phyloP scores from a whole-genome alignment of 140 eudicot genomes.

The Cichorium intybus region DNA sequence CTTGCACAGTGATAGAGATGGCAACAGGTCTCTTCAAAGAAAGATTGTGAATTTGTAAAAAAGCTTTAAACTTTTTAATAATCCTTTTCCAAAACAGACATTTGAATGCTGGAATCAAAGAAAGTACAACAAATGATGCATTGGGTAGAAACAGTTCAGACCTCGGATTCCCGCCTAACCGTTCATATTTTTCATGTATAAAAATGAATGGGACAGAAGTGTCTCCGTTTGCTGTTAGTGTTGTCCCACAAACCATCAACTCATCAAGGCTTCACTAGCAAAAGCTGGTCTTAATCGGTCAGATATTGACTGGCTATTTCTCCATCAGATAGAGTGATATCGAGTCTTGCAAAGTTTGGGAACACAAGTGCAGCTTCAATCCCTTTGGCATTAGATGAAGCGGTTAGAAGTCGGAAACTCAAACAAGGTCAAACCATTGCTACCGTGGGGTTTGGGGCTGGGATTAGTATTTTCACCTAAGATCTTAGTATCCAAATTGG shows the following conservation, averaged over 20 bases:
- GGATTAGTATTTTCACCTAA: too few relatives aligned
- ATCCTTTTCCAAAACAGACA: constrained; percentile 44
- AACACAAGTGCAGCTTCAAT: too few relatives aligned
- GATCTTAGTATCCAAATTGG: too few relatives aligned
- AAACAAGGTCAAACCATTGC: constrained; percentile 79
- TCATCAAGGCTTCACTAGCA: constrained; percentile 59
- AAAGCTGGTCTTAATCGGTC: constrained; percentile 72
- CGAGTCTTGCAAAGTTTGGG: constrained; percentile 77
- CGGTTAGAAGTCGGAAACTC: constrained; percentile 87
- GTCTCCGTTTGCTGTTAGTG: too few relatives aligned
- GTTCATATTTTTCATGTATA: constrained; percentile 55
- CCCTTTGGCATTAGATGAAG: constrained; percentile 89
- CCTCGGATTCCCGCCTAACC: constrained; percentile 55
- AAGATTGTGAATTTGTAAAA: neutral
- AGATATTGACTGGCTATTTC: constrained; percentile 77
- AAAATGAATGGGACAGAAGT: too few relatives aligned
- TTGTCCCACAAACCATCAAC: constrained; percentile 85
- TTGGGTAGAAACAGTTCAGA: constrained; percentile 59
- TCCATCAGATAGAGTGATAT: constrained; percentile 90
- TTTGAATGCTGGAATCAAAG: constrained; percentile 55
- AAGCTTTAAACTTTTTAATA: neutral
- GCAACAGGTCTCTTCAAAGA: constrained; percentile 50
- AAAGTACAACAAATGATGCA: constrained; percentile 33
- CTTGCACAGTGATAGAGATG: constrained; percentile 89
- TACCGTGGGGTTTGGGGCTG: constrained; percentile 90